Evolutionary conservation across 352 stramenopile genomes (phyloP).

Genomic region (Globisporangium recalcitrans): DNA sequence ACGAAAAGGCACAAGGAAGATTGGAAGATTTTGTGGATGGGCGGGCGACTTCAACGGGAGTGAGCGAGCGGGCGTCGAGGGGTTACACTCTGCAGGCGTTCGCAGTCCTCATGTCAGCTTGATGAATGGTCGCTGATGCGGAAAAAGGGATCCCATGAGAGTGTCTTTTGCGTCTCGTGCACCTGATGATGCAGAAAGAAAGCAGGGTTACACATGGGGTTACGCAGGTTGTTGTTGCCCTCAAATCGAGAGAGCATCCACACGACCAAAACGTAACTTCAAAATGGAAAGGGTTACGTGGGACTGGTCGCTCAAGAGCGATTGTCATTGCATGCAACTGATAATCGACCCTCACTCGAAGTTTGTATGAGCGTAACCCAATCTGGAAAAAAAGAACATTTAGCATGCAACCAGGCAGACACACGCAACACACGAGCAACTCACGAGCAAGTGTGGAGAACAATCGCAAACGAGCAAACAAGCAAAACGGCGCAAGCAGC

Average conservation of each 20-base stretch:
- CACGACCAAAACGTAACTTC: slow-evolving; percentile 3
- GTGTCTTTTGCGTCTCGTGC: too few relatives aligned
- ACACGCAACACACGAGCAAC: not conserved
- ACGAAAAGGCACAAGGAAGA: not conserved
- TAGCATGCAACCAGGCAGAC: slow-evolving; percentile 1
- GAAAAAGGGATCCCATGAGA: too few relatives aligned
- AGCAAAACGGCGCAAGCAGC: not conserved
- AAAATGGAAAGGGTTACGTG: slow-evolving; percentile 9
- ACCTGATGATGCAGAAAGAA: not conserved
- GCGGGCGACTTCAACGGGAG: not conserved
- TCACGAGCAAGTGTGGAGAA: not conserved
- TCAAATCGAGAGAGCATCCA: not conserved
- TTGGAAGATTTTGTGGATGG: not conserved
- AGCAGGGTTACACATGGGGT: not conserved
- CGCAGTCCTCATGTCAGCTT: not conserved
- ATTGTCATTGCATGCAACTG: slow-evolving; percentile 6
- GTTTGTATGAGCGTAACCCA: slow-evolving; percentile 6
- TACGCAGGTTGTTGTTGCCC: not conserved
- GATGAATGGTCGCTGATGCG: not conserved
- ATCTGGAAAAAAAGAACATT: slow-evolving; percentile 17
- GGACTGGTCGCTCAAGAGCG: slow-evolving; percentile 4
- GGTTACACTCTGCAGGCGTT: not conserved
- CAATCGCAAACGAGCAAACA: not conserved
- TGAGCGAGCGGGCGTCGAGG: not conserved
- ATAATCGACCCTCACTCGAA: slow-evolving; percentile 8